Base-by-base conservation (phyloP, 2,329 filamentous ascomycete genomes). In the Aotearoamyces nothofagi region DNA sequence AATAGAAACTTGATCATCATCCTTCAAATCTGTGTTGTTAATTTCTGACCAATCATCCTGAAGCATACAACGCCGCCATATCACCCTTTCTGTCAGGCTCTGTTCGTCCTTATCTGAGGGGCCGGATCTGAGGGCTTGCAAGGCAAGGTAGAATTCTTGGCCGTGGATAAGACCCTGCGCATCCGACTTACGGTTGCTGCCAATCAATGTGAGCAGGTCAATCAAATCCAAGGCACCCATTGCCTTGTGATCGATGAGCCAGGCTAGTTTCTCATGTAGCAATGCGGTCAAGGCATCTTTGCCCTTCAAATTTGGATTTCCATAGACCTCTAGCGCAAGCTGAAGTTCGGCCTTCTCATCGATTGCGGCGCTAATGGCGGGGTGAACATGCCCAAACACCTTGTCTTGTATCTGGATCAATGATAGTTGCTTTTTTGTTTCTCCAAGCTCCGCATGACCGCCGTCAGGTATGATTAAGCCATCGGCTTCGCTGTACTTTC, bases 11-110 rank as follows among this genome's bases (percentile, higher is more conserved):
- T 79, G 66, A 3, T 59, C 55, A 44, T 92, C 84, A 32, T 72
- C 70, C 47, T 80, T 78, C 34, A 77, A 62, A 26, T 76, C 70
- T 1, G 79, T 87, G 39, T 81, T 72, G 46, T 90, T 87, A 46
- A 92, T 67, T 33, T 59, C 61, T 15, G 66, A 59, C 90, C 90
- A 98, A 47, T 94, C 71, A 49, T 94, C 86, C 27, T 75, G 71
- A 39, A 87, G 66, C 44, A 79, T 79, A 36, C 83, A 77, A 30
- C 90, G 72, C 46, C 90, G 78, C 90, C 90, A 98, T 37, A 96
- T 80, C n/a, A 72, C 52, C 35, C 58, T 61, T 28, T 69, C 55
- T 19, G 65, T 47, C 17, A 61, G 55, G 15, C 75, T 63, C 37
- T 65, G 63, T 25, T 67, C 61, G n/a, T 68, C 63, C 11, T 59